These are phyloP conservation scores for Albugo candida DNA, from an alignment of 352 stramenopile species.

Conservation along the genomic window DNA sequence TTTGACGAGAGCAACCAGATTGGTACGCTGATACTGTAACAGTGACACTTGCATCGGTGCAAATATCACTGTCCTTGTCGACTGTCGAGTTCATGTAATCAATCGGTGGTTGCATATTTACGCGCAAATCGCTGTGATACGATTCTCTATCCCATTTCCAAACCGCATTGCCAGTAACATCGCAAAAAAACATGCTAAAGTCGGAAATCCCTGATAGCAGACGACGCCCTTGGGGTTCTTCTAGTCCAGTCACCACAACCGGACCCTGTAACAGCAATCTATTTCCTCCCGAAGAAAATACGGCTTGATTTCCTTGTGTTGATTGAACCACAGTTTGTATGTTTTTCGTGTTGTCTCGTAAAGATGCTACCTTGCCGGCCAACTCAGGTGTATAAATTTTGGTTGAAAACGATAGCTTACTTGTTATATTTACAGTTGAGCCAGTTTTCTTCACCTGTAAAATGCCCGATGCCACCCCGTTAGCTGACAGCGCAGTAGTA, in stretches of 20 bases:
- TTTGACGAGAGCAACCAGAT: conserved; percentile 40
- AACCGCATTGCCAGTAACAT: conserved; percentile 48
- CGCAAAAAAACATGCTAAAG: conserved; percentile 21
- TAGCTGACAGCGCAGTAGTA: too few species aligned
- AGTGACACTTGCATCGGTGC: conserved; percentile 15
- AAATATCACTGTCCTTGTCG: conserved; percentile 6
- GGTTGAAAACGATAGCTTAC: conserved; percentile 16
- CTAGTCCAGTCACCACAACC: conserved; percentile 1
- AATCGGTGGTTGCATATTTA: conserved; percentile 18
- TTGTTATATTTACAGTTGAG: too few species aligned
- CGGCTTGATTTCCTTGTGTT: conserved; percentile 12
- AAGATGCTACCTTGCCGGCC: conserved; percentile 21
- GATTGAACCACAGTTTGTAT: conserved; percentile 40
- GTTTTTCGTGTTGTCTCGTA: conserved; percentile 27
- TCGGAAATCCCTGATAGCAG: conserved; percentile 5
- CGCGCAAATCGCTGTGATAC: conserved; percentile 13
- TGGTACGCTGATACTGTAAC: conserved; percentile 46
- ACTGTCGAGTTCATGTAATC: neutral
- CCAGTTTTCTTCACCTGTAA: too few species aligned
- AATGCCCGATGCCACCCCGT: too few species aligned
- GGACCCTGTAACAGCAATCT: too few species aligned
- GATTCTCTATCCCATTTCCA: conserved; percentile 46
- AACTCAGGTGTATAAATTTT: conserved; percentile 31
- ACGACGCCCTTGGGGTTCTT: conserved; percentile 23
- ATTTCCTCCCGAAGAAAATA: too few species aligned